These are phyloP conservation scores for Capsella rubella DNA, from an alignment of 441 rosid genomes.

Conservation along the genomic window DNA sequence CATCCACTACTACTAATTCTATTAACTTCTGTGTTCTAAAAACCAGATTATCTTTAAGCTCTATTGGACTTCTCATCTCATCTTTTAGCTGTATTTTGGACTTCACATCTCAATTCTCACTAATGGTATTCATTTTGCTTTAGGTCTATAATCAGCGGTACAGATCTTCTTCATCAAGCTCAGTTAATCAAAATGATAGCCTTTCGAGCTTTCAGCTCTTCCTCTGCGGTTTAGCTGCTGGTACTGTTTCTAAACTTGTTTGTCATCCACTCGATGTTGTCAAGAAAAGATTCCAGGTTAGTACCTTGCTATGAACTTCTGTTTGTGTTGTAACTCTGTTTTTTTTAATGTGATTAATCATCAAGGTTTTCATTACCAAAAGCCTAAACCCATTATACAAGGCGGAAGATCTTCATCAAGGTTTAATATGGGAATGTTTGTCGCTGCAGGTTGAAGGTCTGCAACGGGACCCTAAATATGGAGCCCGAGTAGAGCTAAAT, in stretches of 20 bases:
- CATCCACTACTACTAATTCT: background rate
- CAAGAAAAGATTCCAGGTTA: conserved; percentile 89
- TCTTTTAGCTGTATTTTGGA: background rate
- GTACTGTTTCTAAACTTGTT: conserved; percentile 82
- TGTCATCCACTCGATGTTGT: conserved; percentile 97
- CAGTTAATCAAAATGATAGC: conserved; percentile 43
- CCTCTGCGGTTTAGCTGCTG: conserved; percentile 78
- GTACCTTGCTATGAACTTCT: conserved; percentile 1
- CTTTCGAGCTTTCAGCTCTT: conserved; percentile 75
- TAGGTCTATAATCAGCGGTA: conserved; percentile 10
- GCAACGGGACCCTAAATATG: conserved; percentile 75
- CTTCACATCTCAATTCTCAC: background rate
- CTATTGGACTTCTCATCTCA: background rate
- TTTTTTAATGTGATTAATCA: background rate
- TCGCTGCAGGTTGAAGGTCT: conserved; percentile 77
- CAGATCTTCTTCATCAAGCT: conserved; percentile 37
- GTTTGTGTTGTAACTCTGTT: background rate
- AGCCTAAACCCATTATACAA: background rate
- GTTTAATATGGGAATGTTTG: conserved; percentile 9
- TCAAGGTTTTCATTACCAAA: background rate
- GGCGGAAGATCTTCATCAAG: background rate
- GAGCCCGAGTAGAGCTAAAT: conserved; percentile 72
- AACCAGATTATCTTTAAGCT: background rate
- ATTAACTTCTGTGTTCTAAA: background rate
- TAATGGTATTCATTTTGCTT: background rate